These are phyloP conservation scores for Kwoniella botswanensis DNA, from an alignment of 768 basidiomycete genomes.

Conservation along the genomic window DNA sequence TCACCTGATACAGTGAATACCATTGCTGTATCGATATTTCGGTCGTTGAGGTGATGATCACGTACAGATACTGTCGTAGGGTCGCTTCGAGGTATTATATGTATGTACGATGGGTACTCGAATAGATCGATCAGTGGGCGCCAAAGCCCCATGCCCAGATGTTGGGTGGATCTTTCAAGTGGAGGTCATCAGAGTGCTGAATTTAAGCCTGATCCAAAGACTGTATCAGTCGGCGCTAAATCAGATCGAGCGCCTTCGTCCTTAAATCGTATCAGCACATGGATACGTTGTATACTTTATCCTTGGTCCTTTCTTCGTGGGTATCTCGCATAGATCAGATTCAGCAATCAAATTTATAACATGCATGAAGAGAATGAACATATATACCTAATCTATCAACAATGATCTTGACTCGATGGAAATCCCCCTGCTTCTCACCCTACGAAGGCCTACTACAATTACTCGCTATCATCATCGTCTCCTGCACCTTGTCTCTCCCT, in stretches of 20 bases:
- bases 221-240: not conserved
- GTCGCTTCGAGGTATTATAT: no score
- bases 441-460: not conserved
- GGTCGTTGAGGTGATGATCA: not conserved
- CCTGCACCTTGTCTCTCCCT: conserved; percentile 35
- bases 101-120: no score
- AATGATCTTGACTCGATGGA: not conserved
- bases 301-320: no score
- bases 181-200: no score
- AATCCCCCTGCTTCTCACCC: no score
- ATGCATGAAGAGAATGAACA: conserved; percentile 42
- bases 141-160: no score
- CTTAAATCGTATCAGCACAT: not conserved
- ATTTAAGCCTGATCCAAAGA: not conserved
- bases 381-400: not conserved
- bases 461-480: conserved; percentile 28
- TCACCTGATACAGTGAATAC: not conserved
- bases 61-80: no score
- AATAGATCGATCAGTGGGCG: no score
- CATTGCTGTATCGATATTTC: not conserved
- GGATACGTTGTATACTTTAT: conserved; percentile 26
- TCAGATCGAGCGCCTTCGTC: not conserved
- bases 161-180: no score
- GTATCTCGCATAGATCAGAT: no score
- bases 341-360: not conserved